Evolutionary conservation across 257 asterid genomes (phyloP).

Genomic region (Datura wrightii): DNA sequence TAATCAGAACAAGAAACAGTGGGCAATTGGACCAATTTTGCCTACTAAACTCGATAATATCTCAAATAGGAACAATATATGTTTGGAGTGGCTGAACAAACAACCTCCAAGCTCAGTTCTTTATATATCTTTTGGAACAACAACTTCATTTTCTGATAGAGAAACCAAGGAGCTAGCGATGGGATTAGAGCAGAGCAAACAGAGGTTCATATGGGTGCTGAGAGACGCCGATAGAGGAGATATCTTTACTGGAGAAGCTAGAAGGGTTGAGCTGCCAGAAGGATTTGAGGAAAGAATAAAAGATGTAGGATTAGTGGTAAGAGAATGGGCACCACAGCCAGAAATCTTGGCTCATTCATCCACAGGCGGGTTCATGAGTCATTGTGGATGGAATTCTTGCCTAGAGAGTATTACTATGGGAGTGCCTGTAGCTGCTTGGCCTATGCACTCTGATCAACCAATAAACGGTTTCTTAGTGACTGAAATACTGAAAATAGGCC

Average conservation of each 20-base stretch:
- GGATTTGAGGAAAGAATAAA: background rate
- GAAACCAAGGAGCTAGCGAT: slow-evolving; percentile 12
- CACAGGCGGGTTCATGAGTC: background rate
- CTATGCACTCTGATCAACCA: slow-evolving; percentile 11
- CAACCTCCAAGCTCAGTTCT: background rate
- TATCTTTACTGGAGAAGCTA: background rate
- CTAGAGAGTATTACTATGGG: slow-evolving; percentile 21
- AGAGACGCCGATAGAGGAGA: background rate
- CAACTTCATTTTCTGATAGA: background rate
- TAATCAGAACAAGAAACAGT: background rate
- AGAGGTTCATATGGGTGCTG: slow-evolving; percentile 3
- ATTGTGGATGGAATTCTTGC: slow-evolving; percentile 18
- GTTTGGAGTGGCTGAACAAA: background rate
- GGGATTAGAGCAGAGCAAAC: slow-evolving; percentile 23
- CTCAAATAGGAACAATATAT: background rate
- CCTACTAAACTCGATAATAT: background rate
- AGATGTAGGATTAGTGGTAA: background rate
- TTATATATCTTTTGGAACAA: slow-evolving; percentile 8
- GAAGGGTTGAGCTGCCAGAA: background rate
- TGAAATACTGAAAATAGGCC: background rate
- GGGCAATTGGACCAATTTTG: background rate
- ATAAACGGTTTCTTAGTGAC: background rate
- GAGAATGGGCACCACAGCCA: slow-evolving; percentile 11
- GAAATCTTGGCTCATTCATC: background rate
- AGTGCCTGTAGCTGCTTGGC: slow-evolving; percentile 21